Base-by-base conservation (phyloP, 495 filamentous ascomycete genomes). In the Penicillium desertorum region DNA sequence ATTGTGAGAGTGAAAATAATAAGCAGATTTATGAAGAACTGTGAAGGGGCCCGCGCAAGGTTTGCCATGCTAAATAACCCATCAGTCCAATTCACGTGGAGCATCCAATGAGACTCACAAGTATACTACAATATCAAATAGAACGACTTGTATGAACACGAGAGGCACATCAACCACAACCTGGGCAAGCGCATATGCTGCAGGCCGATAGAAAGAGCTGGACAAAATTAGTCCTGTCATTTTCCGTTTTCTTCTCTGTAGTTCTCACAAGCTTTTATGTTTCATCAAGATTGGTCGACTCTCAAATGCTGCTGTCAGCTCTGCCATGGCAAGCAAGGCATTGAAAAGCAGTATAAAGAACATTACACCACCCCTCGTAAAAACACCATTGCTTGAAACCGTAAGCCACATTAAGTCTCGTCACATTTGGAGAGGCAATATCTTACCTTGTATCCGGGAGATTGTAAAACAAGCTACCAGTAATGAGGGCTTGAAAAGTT, bases 311-410 rank as follows among this genome's bases (percentile, higher is more conserved):
- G 85, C 73, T 16, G 86, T 90, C 32, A 93, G 76, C 61, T 95
- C 91, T 7, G 88, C 82, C 19, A 96, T 70, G 16, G 91, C 88
- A 22, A 93, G 79, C 34, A 95, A 79, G 27, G 88, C 82, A 62
- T 92, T 92, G 77, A 93, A 93, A 12, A 96, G 72, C 11, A 95
- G 70, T 45, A 87, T 81, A 67, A 90, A 91, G 72, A 94, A 95
- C 65, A 87, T 71, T 2, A 83, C 79, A 66, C 81, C 79, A 42
- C 81, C 80, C 56, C 75, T 56, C 1, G 69, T 74, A 46, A 82
- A 82, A 8, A 79, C 71, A 11, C 79, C 78, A 45, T 68, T 62
- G 48, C 79, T 77, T 29, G 4, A 53, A 32, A 25, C 17, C 22
- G 12, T 63, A 12, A 58, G 54, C 20, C 2, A 29, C 23, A 20